Evolutionary conservation across 768 basidiomycete species (phyloP).

Genomic region (Suillus clintonianus): DNA sequence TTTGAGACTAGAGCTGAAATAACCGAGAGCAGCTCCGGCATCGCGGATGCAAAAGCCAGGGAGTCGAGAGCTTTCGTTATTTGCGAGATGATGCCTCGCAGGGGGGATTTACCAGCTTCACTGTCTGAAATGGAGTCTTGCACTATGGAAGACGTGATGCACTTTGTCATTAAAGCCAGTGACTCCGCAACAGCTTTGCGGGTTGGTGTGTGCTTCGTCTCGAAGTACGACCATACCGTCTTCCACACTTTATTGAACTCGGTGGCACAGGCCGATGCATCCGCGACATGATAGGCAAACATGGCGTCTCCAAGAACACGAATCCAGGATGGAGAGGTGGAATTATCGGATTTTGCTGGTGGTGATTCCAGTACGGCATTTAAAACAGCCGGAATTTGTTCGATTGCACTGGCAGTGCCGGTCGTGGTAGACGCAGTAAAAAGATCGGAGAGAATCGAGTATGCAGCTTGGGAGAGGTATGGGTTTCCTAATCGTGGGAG

Average conservation of each 20-base stretch:
- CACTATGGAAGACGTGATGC: slow-evolving; percentile 69
- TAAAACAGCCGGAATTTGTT: slow-evolving; percentile 63
- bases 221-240: slow-evolving; percentile 74
- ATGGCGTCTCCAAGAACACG: slow-evolving; percentile 73
- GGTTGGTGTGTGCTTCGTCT: slow-evolving; percentile 60
- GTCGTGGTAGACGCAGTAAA: slow-evolving; percentile 58
- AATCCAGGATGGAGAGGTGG: slow-evolving; percentile 77
- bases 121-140: slow-evolving; percentile 48
- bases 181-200: slow-evolving; percentile 67
- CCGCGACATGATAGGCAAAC: slow-evolving; percentile 57
- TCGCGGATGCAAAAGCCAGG: slow-evolving; percentile 69
- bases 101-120: slow-evolving; percentile 49
- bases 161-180: slow-evolving; percentile 63
- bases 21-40: slow-evolving; percentile 79
- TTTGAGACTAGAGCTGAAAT: slow-evolving; percentile 67
- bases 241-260: slow-evolving; percentile 74
- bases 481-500: slow-evolving; percentile 87
- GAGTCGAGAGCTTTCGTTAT: slow-evolving; percentile 69
- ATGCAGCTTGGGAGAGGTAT: slow-evolving; percentile 87
- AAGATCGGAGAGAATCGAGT: slow-evolving; percentile 82
- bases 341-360: slow-evolving; percentile 67
- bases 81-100: slow-evolving; percentile 65
- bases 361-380: slow-evolving; percentile 67
- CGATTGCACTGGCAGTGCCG: slow-evolving; percentile 47
- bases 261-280: slow-evolving; percentile 49